Evolutionary conservation across 352 stramenopile species (phyloP).

Genomic region (Globisporangium carolinianum): DNA sequence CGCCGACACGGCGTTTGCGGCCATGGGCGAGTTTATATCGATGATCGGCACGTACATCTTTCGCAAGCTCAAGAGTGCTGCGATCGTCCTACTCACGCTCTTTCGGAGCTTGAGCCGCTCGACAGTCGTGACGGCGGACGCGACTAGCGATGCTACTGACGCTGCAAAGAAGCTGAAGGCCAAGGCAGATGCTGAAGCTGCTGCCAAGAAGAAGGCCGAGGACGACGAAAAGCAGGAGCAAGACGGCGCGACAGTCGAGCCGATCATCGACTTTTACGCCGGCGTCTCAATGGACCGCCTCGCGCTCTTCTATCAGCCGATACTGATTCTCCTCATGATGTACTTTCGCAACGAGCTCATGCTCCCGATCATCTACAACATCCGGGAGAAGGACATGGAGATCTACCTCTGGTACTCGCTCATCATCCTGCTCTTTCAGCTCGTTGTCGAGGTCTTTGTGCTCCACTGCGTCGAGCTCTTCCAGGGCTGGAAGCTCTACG

Average conservation of each 20-base stretch:
- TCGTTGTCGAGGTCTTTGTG: slow-evolving; percentile 93
- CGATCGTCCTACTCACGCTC: slow-evolving; percentile 23
- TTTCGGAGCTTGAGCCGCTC: slow-evolving; percentile 54
- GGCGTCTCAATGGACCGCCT: slow-evolving; percentile 91
- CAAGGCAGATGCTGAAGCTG: slow-evolving; percentile 23
- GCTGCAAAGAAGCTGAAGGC: slow-evolving; percentile 27
- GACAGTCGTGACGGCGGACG: slow-evolving; percentile 10
- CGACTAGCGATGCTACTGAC: background rate
- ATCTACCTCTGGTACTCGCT: slow-evolving; percentile 96
- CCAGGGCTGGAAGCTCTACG: slow-evolving; percentile 97
- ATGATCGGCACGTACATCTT: slow-evolving; percentile 29
- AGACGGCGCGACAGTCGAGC: slow-evolving; percentile 90
- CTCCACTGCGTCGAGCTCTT: slow-evolving; percentile 95
- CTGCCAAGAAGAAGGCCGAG: slow-evolving; percentile 20
- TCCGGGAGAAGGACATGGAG: slow-evolving; percentile 96
- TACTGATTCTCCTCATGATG: slow-evolving; percentile 95
- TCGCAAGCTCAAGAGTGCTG: slow-evolving; percentile 32
- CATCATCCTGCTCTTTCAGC: slow-evolving; percentile 94
- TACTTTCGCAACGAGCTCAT: slow-evolving; percentile 91
- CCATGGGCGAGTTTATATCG: slow-evolving; percentile 57
- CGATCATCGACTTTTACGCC: slow-evolving; percentile 92
- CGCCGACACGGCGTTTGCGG: slow-evolving; percentile 75
- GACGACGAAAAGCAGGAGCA: slow-evolving; percentile 47
- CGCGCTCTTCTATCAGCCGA: slow-evolving; percentile 90
- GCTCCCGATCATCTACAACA: slow-evolving; percentile 93